These are phyloP conservation scores for Prototheca cutis DNA, from an alignment of 163 green algal genomes.

Conservation along the genomic window DNA sequence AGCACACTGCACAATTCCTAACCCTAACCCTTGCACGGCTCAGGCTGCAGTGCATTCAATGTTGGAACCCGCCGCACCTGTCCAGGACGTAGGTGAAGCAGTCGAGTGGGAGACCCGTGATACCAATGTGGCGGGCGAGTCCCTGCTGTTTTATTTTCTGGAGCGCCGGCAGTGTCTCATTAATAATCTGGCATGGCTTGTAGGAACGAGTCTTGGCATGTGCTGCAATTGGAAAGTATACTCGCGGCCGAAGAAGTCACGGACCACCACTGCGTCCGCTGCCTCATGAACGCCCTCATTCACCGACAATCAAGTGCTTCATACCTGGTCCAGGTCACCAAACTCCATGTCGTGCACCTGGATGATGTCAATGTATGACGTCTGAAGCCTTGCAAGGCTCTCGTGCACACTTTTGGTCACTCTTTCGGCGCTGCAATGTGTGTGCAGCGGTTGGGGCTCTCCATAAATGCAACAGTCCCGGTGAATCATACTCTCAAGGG, in stretches of 20 bases:
- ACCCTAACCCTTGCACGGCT: no score
- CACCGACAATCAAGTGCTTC: background rate
- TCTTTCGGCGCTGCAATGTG: conserved; percentile 31
- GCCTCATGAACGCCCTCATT: no score
- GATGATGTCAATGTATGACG: conserved; percentile 82
- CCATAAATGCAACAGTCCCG: no score
- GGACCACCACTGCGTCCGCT: no score
- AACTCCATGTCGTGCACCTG: conserved; percentile 96
- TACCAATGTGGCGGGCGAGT: conserved; percentile 71
- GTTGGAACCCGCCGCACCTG: no score
- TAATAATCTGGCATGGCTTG: conserved; percentile 56
- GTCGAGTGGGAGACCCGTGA: conserved; percentile 81
- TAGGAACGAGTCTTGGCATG: background rate
- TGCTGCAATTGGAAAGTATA: background rate
- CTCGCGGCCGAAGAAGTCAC: no score
- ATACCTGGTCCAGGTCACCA: conserved; percentile 69
- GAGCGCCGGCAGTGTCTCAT: conserved; percentile 84
- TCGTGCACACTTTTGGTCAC: conserved; percentile 67
- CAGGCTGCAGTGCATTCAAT: no score
- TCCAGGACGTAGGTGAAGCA: conserved; percentile 72
- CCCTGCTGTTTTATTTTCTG: conserved; percentile 63
- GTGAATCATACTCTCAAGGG: no score
- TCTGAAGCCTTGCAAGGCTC: conserved; percentile 58
- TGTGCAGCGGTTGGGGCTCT: no score
- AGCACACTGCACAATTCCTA: no score